Conservation (phyloP, 345 rosid species). For the Bretschneidera sinensis region DNA sequence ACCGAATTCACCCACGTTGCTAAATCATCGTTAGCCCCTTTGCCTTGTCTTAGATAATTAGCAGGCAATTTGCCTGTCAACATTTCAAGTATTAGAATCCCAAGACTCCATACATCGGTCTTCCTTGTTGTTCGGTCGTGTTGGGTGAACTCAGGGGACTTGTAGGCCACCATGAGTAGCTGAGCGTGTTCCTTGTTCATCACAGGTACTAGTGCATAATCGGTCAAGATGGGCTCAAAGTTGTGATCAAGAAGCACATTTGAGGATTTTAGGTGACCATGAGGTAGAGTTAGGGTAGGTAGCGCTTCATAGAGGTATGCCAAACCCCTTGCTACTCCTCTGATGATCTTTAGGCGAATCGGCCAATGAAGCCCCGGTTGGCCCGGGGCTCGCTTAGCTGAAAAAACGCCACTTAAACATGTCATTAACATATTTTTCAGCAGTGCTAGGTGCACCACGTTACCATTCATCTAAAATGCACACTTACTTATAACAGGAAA, state of each 20-base stretch:
- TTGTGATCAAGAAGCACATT: constrained; percentile 58
- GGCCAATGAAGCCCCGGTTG: constrained; percentile 66
- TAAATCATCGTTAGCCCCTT: constrained; percentile 46
- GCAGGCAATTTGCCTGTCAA: constrained; percentile 80
- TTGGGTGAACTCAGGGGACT: constrained; percentile 70
- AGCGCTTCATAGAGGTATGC: constrained; percentile 58
- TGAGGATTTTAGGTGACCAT: constrained; percentile 86
- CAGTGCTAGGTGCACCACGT: too few species aligned
- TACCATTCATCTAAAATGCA: too few species aligned
- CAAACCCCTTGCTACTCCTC: constrained; percentile 73
- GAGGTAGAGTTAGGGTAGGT: constrained; percentile 48
- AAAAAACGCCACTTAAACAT: too few species aligned
- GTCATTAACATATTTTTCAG: too few species aligned
- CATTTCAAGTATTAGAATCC: constrained; percentile 75
- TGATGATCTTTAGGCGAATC: constrained; percentile 62
- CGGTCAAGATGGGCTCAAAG: constrained; percentile 53
- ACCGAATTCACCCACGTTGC: constrained; percentile 76
- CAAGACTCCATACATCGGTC: constrained; percentile 87
- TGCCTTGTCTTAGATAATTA: constrained; percentile 61
- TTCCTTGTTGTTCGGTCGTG: constrained; percentile 39
- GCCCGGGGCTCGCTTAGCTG: constrained; percentile 49
- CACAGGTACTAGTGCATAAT: constrained; percentile 56
- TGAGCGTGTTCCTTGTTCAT: constrained; percentile 65
- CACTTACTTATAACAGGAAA: too few species aligned
- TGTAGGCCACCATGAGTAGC: constrained; percentile 63